Percentiles rank a stretch among this genome's conserved stretches.
These are phyloP conservation scores for Boletus tomentosulus DNA, from an alignment of 768 basidiomycete species.

Conservation along the genomic window DNA sequence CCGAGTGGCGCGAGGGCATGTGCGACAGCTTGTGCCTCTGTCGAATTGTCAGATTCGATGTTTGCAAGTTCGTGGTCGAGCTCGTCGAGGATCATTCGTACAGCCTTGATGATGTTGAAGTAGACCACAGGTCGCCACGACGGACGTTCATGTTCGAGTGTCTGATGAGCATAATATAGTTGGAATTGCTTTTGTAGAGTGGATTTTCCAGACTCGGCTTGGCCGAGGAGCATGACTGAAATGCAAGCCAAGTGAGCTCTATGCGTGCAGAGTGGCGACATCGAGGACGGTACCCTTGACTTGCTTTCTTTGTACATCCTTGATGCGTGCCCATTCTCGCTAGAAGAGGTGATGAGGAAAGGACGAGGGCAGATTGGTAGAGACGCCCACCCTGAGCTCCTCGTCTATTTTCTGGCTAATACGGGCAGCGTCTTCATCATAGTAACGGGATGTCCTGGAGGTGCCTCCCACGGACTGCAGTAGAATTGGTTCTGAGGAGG, in stretches of 20 bases:
- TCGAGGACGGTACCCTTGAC: conserved; percentile 45
- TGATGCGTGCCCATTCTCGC: conserved; percentile 47
- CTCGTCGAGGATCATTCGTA: conserved; percentile 70
- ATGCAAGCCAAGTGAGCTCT: conserved; percentile 4
- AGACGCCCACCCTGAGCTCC: conserved; percentile 44
- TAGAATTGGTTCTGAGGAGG: conserved; percentile 29
- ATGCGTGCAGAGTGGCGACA: neutral
- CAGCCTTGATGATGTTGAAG: conserved; percentile 78
- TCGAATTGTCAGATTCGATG: conserved; percentile 24
- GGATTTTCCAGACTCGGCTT: conserved; percentile 80
- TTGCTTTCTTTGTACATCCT: conserved; percentile 42
- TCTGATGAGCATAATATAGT: conserved; percentile 67
- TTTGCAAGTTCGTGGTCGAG: conserved; percentile 54
- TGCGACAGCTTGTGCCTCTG: conserved; percentile 30
- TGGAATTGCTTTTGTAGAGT: conserved; percentile 85
- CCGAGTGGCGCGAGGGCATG: conserved; percentile 32
- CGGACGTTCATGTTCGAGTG: conserved; percentile 65
- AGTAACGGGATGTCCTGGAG: conserved; percentile 29
- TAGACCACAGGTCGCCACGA: conserved; percentile 80
- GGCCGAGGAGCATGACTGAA: conserved; percentile 70
- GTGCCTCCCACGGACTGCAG: conserved; percentile 31
- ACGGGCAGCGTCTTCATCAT: conserved; percentile 43
- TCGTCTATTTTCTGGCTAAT: conserved; percentile 54
- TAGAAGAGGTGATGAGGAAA: conserved; percentile 21
- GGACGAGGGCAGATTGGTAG: neutral